Evolutionary conservation across 345 rosid genomes (phyloP).

Genomic region (Corymbia maculata): DNA sequence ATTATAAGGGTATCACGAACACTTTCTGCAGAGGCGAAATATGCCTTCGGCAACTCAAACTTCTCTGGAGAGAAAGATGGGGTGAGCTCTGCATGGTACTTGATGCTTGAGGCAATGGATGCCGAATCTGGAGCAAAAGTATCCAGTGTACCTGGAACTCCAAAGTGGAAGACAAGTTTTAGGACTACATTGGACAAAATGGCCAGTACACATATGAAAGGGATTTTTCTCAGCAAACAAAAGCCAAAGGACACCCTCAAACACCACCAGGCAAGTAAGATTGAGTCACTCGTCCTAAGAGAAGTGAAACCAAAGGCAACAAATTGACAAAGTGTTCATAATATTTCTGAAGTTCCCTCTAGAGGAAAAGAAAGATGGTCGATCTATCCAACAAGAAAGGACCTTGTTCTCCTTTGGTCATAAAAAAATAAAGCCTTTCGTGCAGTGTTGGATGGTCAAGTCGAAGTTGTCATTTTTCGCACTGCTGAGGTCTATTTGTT

Average conservation of each 20-base stretch:
- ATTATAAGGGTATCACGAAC: constrained; percentile 37
- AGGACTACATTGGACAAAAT: not conserved
- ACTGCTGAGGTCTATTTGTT: not conserved
- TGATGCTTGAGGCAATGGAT: constrained; percentile 34
- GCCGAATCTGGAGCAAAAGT: constrained; percentile 22
- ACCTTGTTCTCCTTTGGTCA: not conserved
- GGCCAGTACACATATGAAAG: not conserved
- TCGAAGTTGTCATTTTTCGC: not conserved
- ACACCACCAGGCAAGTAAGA: not conserved
- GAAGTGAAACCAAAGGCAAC: not conserved
- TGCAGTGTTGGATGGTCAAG: not conserved
- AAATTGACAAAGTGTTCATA: not conserved
- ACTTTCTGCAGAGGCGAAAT: constrained; percentile 39
- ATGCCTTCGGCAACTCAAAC: constrained; percentile 48
- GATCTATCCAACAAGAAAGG: not conserved
- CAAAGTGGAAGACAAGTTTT: not conserved
- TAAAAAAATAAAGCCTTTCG: not conserved
- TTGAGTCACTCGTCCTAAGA: not conserved
- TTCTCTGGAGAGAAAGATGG: constrained; percentile 38
- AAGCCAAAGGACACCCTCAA: not conserved
- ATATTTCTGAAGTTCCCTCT: not conserved
- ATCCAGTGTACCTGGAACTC: constrained; percentile 20
- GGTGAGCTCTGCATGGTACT: constrained; percentile 48
- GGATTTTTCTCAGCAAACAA: not conserved
- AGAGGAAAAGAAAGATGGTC: not conserved